Evolutionary conservation across 2,329 filamentous ascomycete species (phyloP), one percentile per base, ranked within the genome.

Genomic region (Sporothrix phasma): DNA sequence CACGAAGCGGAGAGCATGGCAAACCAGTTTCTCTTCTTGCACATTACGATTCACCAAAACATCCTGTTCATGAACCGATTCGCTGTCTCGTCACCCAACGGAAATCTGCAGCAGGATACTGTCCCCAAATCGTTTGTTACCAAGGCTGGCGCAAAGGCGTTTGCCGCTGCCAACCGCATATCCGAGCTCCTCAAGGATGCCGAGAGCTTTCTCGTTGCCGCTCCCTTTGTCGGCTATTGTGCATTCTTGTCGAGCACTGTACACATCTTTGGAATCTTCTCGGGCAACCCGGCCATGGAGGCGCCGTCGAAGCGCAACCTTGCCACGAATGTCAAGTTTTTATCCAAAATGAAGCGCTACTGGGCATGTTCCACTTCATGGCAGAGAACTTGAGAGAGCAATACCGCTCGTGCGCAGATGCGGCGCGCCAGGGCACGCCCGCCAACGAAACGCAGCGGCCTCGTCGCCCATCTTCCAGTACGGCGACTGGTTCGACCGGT

Each of bases 281-380:
- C 91, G 3, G 90, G 90, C 67, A 92, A 95, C 68, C 78, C 86
- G 15, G 78, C 84, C 11, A 81, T 95, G 59, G 90, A 96, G 73
- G 82, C 84, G 13, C 83, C 84, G 8, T 91, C 90, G 8, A 96
- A 95, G 76, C 85, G 87, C 68, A 92, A 96, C 71, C 79, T 97
- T 17, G 86, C 89, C 0, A 89, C 87, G 68, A 97, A 96, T 68
- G 88, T 97, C 70, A 90, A 88, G 71, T 97, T 94, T 70, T 77
- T 99, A 51, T 88, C 88, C 63, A 94, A 90, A 75, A 96, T 97
- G 90, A 97, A 96, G 79, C 90, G 90, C 66, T 92, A 94, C 71
- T 99, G 94, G 94, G 93, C 66, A 96, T 97, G 88, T 97, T 97
- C 72, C 90, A 96, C 73, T 97, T 92, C 77, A 92, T 97, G 83